Evolutionary conservation across 768 basidiomycete species (phyloP), one percentile per base, ranked within the genome.

Genomic region (Leccinum uliginosum): DNA sequence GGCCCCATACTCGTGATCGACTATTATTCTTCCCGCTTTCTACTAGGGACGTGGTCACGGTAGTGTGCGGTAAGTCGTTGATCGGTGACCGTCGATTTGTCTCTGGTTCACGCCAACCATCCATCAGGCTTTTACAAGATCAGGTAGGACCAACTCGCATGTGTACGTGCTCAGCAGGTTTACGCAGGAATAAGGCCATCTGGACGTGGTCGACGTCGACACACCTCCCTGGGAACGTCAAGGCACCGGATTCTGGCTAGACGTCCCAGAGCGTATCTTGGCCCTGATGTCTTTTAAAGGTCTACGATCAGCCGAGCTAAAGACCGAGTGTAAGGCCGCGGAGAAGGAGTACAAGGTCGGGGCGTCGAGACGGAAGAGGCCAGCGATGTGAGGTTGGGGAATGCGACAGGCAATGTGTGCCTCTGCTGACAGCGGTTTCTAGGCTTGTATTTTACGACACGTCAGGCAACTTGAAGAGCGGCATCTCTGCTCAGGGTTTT

Each of bases 401-500:
- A 21, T 14, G 24, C 5, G 9, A 5, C 15, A 0, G 10, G 4
- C 23, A 8, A 2, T 1, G n/a, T 32, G 6, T 23, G n/a, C 30
- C 4, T 34, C 49, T 50, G 40, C 21, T 21, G 30, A 2, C 17
- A 46, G 34, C 34, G 15, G 1, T 6, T 35, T 35, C 34, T n/a
- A 91, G 91, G 60, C 72, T 96, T 21, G 85, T 93, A 38, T 89
- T 95, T 64, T 93, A 90, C 62, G 93, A 94, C 58, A 69, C 77
- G 19, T 74, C 82, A 9, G 89, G 86, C 1, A 83, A 24, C 4
- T 24, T 24, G 24, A 24, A 81, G 62, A 86, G 87, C 15, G 88
- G 89, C 0, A 76, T 87, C 6, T 82, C 88, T 27, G 81, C 83
- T 3, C 91, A 86, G 65, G 91, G 88, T 2, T 93, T 93, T 64